A percentile compares a stretch with the other conserved stretches of the same genome.
Conservation (phyloP, 768 basidiomycete species). For the Thelephora aurantiotincta region DNA sequence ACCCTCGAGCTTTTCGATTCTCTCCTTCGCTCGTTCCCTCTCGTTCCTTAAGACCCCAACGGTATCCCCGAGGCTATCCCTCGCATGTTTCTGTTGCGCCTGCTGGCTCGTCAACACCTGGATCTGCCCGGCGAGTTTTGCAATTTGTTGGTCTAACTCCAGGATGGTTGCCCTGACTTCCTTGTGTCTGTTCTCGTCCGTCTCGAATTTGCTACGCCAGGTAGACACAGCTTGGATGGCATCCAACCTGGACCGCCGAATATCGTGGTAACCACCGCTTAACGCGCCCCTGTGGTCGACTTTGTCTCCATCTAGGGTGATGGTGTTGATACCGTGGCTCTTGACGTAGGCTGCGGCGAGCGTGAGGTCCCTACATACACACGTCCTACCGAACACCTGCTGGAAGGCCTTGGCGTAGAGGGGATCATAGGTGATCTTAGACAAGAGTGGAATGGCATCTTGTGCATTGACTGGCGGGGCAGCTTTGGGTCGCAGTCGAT, state of each 20-base stretch:
- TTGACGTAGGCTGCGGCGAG: conserved; percentile 92
- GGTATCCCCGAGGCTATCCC: conserved; percentile 57
- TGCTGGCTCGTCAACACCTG: conserved; percentile 59
- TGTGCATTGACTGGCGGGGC: conserved; percentile 52
- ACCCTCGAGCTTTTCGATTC: conserved; percentile 48
- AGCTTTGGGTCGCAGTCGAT: conserved; percentile 75
- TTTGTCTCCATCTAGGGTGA: conserved; percentile 95
- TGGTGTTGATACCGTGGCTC: conserved; percentile 89
- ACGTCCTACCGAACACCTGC: conserved; percentile 95
- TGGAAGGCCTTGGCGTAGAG: conserved; percentile 74
- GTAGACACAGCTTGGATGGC: conserved; percentile 61
- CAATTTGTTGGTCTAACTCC: conserved; percentile 77
- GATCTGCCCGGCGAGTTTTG: conserved; percentile 55
- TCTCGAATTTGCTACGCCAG: conserved; percentile 62
- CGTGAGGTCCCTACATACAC: conserved; percentile 85
- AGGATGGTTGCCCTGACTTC: conserved; percentile 65
- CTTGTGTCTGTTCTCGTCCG: conserved; percentile 44
- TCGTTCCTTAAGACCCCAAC: conserved; percentile 44
- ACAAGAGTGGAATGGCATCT: conserved; percentile 69
- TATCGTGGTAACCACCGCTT: conserved; percentile 93
- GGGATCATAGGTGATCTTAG: conserved; percentile 67
- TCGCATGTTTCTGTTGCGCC: conserved; percentile 49
- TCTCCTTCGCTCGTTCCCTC: conserved; percentile 50
- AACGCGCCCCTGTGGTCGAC: conserved; percentile 93
- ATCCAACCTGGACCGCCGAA: conserved; percentile 81